These are phyloP conservation scores for Pichia phayaonensis DNA, from an alignment of 805 yeast genomes.

Conservation along the genomic window DNA sequence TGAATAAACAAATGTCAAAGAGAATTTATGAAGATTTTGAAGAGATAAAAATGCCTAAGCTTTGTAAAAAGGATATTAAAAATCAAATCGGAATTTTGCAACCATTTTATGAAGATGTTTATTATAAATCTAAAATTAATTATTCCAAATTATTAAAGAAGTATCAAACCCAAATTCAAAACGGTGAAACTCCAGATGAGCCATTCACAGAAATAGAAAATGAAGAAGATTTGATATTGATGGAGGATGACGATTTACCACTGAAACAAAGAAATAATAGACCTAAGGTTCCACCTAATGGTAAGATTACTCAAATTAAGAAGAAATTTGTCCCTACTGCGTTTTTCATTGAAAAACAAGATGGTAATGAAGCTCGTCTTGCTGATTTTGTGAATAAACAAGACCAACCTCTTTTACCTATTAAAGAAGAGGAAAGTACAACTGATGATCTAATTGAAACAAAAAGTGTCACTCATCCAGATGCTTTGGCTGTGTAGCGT, in stretches of 20 bases:
- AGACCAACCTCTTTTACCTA: neutral
- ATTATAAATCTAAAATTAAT: slow-evolving; percentile 34
- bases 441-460: neutral
- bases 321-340: slow-evolving; percentile 50
- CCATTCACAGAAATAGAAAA: slow-evolving; percentile 20
- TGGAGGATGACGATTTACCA: slow-evolving; percentile 84
- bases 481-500: neutral
- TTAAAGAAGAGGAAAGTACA: neutral
- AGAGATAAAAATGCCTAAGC: slow-evolving; percentile 42
- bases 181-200: slow-evolving; percentile 13
- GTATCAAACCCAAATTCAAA: slow-evolving; percentile 23
- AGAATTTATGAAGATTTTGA: slow-evolving; percentile 60
- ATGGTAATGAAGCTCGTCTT: slow-evolving; percentile 12
- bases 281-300: slow-evolving; percentile 85
- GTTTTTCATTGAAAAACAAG: slow-evolving; percentile 43
- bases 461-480: neutral
- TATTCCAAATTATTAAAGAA: slow-evolving; percentile 38
- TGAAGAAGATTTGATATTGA: slow-evolving; percentile 40
- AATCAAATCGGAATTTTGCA: slow-evolving; percentile 50
- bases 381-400: neutral
- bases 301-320: slow-evolving; percentile 66
- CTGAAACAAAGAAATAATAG: slow-evolving; percentile 66
- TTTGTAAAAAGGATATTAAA: slow-evolving; percentile 45
- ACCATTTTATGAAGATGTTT: slow-evolving; percentile 42
- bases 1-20: slow-evolving; percentile 38